Conservation (phyloP, 805 yeast species). For the Teunomyces pallodes region DNA sequence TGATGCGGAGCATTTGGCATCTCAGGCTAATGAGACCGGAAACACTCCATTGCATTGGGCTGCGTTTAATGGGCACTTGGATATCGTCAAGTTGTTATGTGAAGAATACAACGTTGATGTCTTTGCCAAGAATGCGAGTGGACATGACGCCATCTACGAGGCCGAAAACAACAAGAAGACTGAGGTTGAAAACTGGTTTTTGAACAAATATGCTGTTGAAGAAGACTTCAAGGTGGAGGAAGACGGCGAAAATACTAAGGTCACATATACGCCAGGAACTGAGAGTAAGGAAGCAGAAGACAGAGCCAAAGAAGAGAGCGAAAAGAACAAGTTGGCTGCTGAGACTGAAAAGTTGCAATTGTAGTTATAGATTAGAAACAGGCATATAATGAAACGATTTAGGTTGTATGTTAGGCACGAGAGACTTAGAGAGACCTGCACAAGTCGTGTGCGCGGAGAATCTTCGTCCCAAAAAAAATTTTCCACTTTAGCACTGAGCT, state of each 20-base stretch:
- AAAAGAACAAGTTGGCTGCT: slow-evolving; percentile 23
- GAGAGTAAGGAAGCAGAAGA: slow-evolving; percentile 44
- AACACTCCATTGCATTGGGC: slow-evolving; percentile 99
- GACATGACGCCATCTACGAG: slow-evolving; percentile 83
- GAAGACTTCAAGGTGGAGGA: slow-evolving; percentile 48
- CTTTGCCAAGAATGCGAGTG: slow-evolving; percentile 66
- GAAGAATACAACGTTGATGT: slow-evolving; percentile 80
- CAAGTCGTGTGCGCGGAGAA: slow-evolving; percentile 8
- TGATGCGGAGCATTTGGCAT: slow-evolving; percentile 38
- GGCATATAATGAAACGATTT: not conserved
- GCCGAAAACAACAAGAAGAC: slow-evolving; percentile 79
- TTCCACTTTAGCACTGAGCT: not conserved
- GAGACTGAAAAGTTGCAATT: slow-evolving; percentile 28
- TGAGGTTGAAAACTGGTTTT: slow-evolving; percentile 74
- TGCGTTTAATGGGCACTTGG: slow-evolving; percentile 78
- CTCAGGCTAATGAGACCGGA: slow-evolving; percentile 66
- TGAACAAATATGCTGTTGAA: slow-evolving; percentile 69
- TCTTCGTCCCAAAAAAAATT: slow-evolving; percentile 7
- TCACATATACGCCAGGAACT: slow-evolving; percentile 42
- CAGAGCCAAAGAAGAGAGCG: slow-evolving; percentile 38
- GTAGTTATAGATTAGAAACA: slow-evolving; percentile 7
- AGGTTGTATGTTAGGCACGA: not conserved
- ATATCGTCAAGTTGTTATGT: slow-evolving; percentile 64
- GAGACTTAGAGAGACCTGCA: not conserved
- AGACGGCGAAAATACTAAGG: slow-evolving; percentile 39